phyloP scores from a whole-genome alignment of 257 asterid genomes.

The Striga asiatica region DNA sequence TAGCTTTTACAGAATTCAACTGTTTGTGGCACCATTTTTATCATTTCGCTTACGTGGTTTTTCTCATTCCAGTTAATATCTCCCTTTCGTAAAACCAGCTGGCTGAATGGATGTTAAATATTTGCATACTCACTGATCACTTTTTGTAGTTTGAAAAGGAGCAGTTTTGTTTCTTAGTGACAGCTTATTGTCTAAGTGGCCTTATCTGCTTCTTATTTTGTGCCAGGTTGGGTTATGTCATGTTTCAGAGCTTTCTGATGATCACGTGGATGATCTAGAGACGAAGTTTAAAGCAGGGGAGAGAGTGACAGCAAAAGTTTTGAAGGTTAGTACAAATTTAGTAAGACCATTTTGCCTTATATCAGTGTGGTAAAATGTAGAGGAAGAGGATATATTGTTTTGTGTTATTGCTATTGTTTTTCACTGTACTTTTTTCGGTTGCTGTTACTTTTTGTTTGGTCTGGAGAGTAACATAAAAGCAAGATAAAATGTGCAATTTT shows the following conservation, averaged over 20 bases:
- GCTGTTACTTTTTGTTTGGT: background rate
- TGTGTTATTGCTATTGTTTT: too few relatives aligned
- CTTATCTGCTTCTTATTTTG: conserved; percentile 17
- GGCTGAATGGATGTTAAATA: background rate
- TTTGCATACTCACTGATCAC: background rate
- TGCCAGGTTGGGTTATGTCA: conserved; percentile 93
- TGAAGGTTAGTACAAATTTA: conserved; percentile 50
- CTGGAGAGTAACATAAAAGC: background rate
- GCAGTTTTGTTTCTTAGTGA: background rate
- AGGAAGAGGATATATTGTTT: background rate
- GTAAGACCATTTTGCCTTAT: background rate
- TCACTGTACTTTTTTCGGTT: too few relatives aligned
- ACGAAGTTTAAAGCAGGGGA: conserved; percentile 60
- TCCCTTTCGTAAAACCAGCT: background rate
- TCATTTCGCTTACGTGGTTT: background rate
- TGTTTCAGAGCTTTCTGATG: conserved; percentile 85
- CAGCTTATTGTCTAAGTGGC: background rate
- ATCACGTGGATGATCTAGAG: conserved; percentile 40
- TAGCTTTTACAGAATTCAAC: background rate
- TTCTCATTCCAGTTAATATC: background rate
- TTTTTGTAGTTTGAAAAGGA: background rate
- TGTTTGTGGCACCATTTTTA: background rate
- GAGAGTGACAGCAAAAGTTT: conserved; percentile 56
- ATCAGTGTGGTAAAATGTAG: too few relatives aligned
- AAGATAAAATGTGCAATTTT: background rate